phyloP scores from a whole-genome alignment of 495 filamentous ascomycete genomes.

The Penicillium paxilli region DNA sequence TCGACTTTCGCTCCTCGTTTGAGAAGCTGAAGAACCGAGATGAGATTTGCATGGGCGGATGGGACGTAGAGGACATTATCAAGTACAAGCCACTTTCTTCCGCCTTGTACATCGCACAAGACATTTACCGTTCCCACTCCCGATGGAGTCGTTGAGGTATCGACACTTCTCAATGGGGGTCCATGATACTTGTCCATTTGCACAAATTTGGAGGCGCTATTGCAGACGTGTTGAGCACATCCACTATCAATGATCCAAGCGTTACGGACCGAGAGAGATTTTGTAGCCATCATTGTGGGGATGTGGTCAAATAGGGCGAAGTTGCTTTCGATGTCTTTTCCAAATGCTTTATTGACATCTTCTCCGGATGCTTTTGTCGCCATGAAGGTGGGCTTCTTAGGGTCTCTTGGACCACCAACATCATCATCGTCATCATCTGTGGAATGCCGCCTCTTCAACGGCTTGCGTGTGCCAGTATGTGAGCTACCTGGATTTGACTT shows the following conservation, averaged over 20 bases:
- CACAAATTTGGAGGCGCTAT: slow-evolving; percentile 11
- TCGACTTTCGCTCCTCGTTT: slow-evolving; percentile 14
- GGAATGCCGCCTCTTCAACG: slow-evolving; percentile 9
- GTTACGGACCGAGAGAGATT: slow-evolving; percentile 10
- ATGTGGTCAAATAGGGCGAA: slow-evolving; percentile 8
- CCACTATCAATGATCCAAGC: slow-evolving; percentile 17
- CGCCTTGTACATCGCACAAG: slow-evolving; percentile 12
- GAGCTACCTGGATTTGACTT: slow-evolving; percentile 9
- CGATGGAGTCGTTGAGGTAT: slow-evolving; percentile 9
- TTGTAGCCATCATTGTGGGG: slow-evolving; percentile 10
- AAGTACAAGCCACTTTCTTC: slow-evolving; percentile 16
- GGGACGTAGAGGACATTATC: slow-evolving; percentile 11
- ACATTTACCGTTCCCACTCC: slow-evolving; percentile 4
- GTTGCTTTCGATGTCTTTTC: slow-evolving; percentile 10
- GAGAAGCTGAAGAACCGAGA: slow-evolving; percentile 14
- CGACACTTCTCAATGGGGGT: slow-evolving; percentile 7
- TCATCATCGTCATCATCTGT: slow-evolving; percentile 14
- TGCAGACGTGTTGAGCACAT: slow-evolving; percentile 14
- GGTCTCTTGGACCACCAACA: slow-evolving; percentile 1
- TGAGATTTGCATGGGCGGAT: slow-evolving; percentile 11
- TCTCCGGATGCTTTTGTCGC: slow-evolving; percentile 5
- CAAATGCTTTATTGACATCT: slow-evolving; percentile 15
- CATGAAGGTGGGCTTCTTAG: slow-evolving; percentile 15
- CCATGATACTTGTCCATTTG: slow-evolving; percentile 12
- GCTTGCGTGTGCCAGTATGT: slow-evolving; percentile 7